Percentiles rank a stretch among this genome's conserved stretches.
These are phyloP conservation scores for Mrakia blollopis DNA, from an alignment of 768 basidiomycete species.

Conservation along the genomic window DNA sequence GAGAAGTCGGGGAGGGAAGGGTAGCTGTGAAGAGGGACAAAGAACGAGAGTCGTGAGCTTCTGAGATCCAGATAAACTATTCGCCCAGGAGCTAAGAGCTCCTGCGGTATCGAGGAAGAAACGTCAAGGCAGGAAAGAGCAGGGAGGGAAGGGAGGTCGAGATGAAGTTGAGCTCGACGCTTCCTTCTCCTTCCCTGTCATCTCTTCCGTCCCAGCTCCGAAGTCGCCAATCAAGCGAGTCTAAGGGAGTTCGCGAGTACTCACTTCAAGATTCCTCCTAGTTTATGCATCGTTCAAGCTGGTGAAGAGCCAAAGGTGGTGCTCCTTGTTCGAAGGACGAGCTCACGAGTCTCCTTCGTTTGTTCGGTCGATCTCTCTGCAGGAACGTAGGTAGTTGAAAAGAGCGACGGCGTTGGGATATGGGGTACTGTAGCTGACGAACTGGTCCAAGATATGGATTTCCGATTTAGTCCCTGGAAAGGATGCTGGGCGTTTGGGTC, in stretches of 20 bases:
- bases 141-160: neutral
- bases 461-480: no score
- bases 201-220: neutral
- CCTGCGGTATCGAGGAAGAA: no score
- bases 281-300: neutral
- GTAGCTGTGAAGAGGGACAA: neutral
- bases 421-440: neutral
- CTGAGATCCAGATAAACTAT: no score
- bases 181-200: neutral
- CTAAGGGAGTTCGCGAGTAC: neutral
- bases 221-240: neutral
- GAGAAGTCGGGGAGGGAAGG: conserved; percentile 8
- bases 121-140: neutral
- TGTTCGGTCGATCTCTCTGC: neutral
- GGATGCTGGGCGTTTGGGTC: neutral
- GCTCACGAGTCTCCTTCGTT: neutral
- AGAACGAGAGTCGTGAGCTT: neutral
- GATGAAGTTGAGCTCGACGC: neutral
- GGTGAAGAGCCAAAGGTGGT: neutral
- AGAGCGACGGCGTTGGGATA: neutral
- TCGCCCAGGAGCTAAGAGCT: no score
- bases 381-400: neutral
- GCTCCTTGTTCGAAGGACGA: neutral
- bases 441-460: no score
- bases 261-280: neutral